Evolutionary conservation across 768 basidiomycete genomes (phyloP), one percentile per base, ranked within the genome.

Genomic region (Tephrocybe sp.): DNA sequence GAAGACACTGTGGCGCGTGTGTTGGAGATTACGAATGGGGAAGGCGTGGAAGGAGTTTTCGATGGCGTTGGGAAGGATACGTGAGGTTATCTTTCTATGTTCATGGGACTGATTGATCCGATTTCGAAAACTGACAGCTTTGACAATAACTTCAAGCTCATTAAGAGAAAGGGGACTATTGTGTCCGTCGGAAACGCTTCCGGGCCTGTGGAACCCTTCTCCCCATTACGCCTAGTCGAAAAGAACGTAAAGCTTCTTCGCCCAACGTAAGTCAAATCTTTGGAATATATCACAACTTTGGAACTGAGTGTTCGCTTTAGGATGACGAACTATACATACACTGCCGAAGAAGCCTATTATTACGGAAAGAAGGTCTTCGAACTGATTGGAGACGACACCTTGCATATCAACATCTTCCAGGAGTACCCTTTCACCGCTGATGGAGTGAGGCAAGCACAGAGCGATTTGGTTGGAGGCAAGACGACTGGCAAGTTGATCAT

Each of bases 31-130:
- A 93, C 92, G 0, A 81, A 82, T 36, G 90, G 89, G 6, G 76
- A 84, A 58, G 90, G 92, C 14, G 90, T 93, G 4, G 81, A 96
- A 55, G 95, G 83, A 14, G 80, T 93, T 20, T 96, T 88, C 61
- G 96, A 99, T 61, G 96, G 96, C 24, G 93, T 99, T n/a, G 96
- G 96, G 1, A 95, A 90, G 73, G 90, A 93, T 65, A 98, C 94
- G 81, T 95, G 69, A 51, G 88, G 75, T 18, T 30, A 14, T 9
- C 24, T n/a, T 28, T n/a, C n/a, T n/a, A n/a, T n/a, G n/a, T n/a
- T n/a, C n/a, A n/a, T n/a, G n/a, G n/a, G n/a, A n/a, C n/a, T n/a
- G n/a, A 30, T 30, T 5, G 11, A 5, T 11, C 28, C 28, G 28
- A 11, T 30, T 30, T 30, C 28, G 28, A 5, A 30, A 5, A 30